Evolutionary conservation across 306 rosid species (phyloP).

Genomic region (Mucuna pruriens): DNA sequence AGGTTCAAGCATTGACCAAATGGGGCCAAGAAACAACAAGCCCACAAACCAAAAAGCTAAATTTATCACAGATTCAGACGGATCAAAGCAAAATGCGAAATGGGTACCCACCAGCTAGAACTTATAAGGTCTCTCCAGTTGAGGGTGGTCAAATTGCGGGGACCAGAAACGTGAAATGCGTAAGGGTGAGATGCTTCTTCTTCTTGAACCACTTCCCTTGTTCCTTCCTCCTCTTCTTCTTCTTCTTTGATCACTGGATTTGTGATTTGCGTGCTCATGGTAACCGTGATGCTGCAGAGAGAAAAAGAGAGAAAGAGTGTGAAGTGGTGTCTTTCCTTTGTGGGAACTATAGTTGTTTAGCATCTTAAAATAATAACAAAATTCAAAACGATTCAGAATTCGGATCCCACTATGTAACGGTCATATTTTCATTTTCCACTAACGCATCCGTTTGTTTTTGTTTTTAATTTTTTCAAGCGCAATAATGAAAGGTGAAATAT

Average conservation of each 20-base stretch:
- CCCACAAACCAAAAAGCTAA: background rate
- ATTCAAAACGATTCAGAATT: background rate
- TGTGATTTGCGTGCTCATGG: slow-evolving; percentile 38
- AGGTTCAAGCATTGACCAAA: background rate
- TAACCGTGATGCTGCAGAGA: slow-evolving; percentile 24
- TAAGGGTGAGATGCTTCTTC: slow-evolving; percentile 69
- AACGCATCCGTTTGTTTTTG: background rate
- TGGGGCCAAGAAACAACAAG: background rate
- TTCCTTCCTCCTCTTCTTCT: slow-evolving; percentile 1
- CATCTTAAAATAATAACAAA: slow-evolving; percentile 19
- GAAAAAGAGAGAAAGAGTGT: background rate
- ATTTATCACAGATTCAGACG: background rate
- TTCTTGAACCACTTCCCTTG: background rate
- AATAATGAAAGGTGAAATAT: background rate
- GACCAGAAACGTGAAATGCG: slow-evolving; percentile 92
- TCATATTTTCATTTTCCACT: background rate
- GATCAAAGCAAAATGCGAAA: slow-evolving; percentile 11
- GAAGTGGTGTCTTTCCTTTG: slow-evolving; percentile 33
- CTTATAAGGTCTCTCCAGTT: slow-evolving; percentile 91
- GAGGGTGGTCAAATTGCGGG: slow-evolving; percentile 74
- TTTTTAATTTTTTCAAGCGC: background rate
- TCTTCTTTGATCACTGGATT: slow-evolving; percentile 32
- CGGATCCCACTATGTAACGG: slow-evolving; percentile 29
- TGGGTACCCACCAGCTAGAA: slow-evolving; percentile 82
- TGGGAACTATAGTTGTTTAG: slow-evolving; percentile 36